Evolutionary conservation across 352 stramenopile species (phyloP).

Genomic region (Pythium plurisporium): DNA sequence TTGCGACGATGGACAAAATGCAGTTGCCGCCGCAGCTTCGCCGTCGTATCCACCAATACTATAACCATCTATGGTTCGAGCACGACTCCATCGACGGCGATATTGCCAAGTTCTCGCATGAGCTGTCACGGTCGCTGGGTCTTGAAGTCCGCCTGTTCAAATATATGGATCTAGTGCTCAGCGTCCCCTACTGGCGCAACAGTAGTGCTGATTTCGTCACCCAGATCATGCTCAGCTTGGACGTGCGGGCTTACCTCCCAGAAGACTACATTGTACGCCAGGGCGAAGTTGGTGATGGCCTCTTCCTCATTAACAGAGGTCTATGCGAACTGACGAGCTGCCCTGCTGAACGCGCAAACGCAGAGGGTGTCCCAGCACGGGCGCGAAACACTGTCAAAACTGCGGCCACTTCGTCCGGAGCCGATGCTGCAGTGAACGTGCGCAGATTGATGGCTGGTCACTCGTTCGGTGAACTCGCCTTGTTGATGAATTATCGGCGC

Average conservation of each 20-base stretch:
- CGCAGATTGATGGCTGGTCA: constrained; percentile 26
- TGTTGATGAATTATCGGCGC: constrained; percentile 34
- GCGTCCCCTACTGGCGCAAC: constrained; percentile 29
- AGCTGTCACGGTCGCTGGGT: constrained; percentile 29
- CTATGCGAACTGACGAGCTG: constrained; percentile 31
- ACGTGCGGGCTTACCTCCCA: constrained; percentile 32
- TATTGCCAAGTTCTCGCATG: constrained; percentile 27
- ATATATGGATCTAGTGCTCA: constrained; percentile 30
- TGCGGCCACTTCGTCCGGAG: constrained; percentile 4
- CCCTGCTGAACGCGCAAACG: not conserved
- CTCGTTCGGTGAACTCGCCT: constrained; percentile 34
- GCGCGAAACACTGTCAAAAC: constrained; percentile 18
- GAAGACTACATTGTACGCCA: constrained; percentile 40
- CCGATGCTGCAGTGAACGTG: constrained; percentile 22
- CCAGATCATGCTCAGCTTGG: constrained; percentile 27
- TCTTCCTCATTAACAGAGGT: constrained; percentile 38
- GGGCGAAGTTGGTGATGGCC: constrained; percentile 30
- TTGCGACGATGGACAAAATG: constrained; percentile 35
- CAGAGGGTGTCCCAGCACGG: not conserved
- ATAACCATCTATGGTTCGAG: constrained; percentile 39
- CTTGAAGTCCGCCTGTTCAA: constrained; percentile 37
- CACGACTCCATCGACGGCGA: constrained; percentile 37
- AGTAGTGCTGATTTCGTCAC: constrained; percentile 34
- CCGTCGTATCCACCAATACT: constrained; percentile 36
- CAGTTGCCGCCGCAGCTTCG: constrained; percentile 27